Conservation (phyloP, 768 basidiomycete genomes). For the Ramaria rubella region DNA sequence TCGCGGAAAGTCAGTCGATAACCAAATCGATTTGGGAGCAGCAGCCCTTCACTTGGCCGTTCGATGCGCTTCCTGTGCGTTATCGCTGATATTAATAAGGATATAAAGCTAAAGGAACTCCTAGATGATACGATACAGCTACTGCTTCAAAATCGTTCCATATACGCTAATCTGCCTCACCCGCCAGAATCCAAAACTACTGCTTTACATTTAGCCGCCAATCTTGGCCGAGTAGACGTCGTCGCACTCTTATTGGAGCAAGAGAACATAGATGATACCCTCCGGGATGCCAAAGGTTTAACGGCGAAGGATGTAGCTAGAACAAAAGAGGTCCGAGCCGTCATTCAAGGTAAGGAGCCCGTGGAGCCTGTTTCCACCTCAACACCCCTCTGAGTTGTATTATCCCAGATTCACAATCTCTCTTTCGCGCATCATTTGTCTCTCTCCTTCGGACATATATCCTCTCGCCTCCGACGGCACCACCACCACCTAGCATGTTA, state of each 20-base stretch:
- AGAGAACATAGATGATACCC: slow-evolving; percentile 71
- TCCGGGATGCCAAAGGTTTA: slow-evolving; percentile 58
- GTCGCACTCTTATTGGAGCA: slow-evolving; percentile 75
- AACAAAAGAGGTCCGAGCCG: slow-evolving; percentile 54
- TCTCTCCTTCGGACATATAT: slow-evolving; percentile 70
- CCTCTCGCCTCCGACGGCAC: slow-evolving; percentile 41
- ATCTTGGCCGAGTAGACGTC: slow-evolving; percentile 64
- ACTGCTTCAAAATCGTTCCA: slow-evolving; percentile 63
- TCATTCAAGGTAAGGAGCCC: slow-evolving; percentile 55
- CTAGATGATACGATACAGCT: slow-evolving; percentile 61
- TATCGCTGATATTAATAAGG: background rate
- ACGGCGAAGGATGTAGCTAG: slow-evolving; percentile 69
- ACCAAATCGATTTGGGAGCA: slow-evolving; percentile 56
- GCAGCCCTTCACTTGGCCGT: slow-evolving; percentile 77
- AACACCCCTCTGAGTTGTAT: background rate
- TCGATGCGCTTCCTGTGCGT: slow-evolving; percentile 69
- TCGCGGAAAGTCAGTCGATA: slow-evolving; percentile 42
- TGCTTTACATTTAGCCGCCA: slow-evolving; percentile 67
- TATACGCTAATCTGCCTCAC: slow-evolving; percentile 72
- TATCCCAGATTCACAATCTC: slow-evolving; percentile 62
- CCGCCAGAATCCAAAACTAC: slow-evolving; percentile 67
- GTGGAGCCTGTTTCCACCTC: no score
- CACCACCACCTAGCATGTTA: slow-evolving; percentile 35
- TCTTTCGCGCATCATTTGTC: slow-evolving; percentile 68
- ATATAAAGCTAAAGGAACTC: slow-evolving; percentile 4